Conservation (phyloP, 2,329 filamentous ascomycete genomes). For the Ophiostoma populinum region DNA sequence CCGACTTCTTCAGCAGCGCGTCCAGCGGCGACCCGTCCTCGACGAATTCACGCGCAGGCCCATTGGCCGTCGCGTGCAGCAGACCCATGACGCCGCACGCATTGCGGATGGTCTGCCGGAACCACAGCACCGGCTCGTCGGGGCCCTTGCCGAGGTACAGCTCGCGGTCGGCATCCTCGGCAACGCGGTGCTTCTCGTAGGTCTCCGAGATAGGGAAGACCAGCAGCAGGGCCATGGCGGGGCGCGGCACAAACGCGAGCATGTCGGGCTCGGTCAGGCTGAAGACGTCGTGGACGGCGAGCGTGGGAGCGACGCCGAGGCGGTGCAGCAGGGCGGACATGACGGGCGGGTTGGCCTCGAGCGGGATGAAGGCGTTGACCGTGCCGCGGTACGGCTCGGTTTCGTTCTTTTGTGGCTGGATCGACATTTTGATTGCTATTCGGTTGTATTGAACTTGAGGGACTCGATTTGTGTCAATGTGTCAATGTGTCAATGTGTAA, state of each 20-base stretch:
- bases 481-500: too few species aligned
- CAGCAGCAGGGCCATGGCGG: conserved; percentile 73
- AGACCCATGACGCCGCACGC: conserved; percentile 84
- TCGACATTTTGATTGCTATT: not conserved
- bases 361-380: conserved; percentile 33
- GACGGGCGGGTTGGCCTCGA: conserved; percentile 68
- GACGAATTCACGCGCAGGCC: conserved; percentile 46
- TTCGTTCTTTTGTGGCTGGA: not conserved
- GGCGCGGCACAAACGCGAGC: conserved; percentile 73
- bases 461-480: too few species aligned
- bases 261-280: conserved; percentile 74
- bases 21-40: conserved; percentile 39
- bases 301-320: conserved; percentile 61
- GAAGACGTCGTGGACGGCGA: conserved; percentile 82
- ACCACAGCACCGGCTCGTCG: conserved; percentile 73
- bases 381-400: not conserved
- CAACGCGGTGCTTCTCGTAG: conserved; percentile 60
- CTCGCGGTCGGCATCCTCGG: conserved; percentile 48
- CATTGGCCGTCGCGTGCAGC: conserved; percentile 68
- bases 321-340: conserved; percentile 70
- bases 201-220: conserved; percentile 71
- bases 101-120: conserved; percentile 85
- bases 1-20: conserved; percentile 50
- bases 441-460: too few species aligned
- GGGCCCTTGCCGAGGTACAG: conserved; percentile 53